Base-by-base conservation (phyloP, 139 green algal genomes). In the Medakamo hakoo region DNA sequence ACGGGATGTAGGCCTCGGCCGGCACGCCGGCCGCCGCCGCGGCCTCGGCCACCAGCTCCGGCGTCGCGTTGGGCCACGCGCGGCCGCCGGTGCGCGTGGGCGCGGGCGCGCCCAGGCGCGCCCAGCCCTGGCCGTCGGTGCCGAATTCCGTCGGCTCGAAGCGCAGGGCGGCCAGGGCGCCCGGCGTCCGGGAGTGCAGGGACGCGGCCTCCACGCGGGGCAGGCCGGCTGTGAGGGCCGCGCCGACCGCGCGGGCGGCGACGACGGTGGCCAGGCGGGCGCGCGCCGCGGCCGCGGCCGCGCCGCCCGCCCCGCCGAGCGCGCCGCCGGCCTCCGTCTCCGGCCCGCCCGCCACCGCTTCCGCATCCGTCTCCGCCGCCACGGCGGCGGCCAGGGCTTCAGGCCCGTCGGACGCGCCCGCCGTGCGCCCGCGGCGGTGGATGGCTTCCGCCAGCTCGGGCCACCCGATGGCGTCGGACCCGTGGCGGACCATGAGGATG, bases 401-500 rank as follows among this genome's bases (percentile, higher is more conserved):
- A 4, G 55, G 25, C 18, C 69, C 28, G 70, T 86, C 84, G 61
- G 82, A 69, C 67, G 83, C 81, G 30, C 72, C 73, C 58, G 78
- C 76, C 32, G 60, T 59, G 3, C 81, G 59, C 20, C 76, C 58
- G 2, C 28, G 21, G 60, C 80, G 67, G 61, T 73, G 49, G 49
- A 86, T 85, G 24, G 49, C 24, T 25, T 81, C 62, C 19, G 57
- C 26, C 31, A 64, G 28, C 21, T 22, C 28, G 5, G 26, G 31
- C 27, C 9, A 52, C 3, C 16, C 4, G 27, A 25, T 63, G 2
- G 20, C 61, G 58, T n/a, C 19, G 16, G 14, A 31, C 3, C n/a
- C 18, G 4, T 24, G 49, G 22, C 71, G 32, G 27, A 84, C 82
- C 62, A 69, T 68, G 24, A 89, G 67, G 67, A 89, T 89, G 62